A percentile compares a stretch with the other conserved stretches of the same genome.
These are phyloP conservation scores for Lasiodiplodia theobromae DNA, from an alignment of 2,329 filamentous ascomycete genomes.

Conservation along the genomic window DNA sequence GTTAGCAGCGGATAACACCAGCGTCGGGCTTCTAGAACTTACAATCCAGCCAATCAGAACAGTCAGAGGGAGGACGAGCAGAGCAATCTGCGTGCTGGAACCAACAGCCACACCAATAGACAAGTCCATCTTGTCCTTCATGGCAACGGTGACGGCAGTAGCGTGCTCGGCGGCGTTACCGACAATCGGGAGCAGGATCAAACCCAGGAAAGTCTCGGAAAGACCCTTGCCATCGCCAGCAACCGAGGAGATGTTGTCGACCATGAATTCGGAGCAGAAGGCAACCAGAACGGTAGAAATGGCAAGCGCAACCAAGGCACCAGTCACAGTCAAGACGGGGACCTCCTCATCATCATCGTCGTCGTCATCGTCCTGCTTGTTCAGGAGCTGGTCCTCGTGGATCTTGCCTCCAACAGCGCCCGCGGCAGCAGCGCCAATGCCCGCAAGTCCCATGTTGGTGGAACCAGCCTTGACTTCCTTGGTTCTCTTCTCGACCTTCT, in stretches of 20 bases:
- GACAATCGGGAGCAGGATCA: slow-evolving; percentile 70
- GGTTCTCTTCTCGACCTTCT: slow-evolving; percentile 72
- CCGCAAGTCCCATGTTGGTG: slow-evolving; percentile 57
- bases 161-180: slow-evolving; percentile 72
- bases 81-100: slow-evolving; percentile 69
- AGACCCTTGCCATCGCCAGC: slow-evolving; percentile 55
- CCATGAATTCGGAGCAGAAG: slow-evolving; percentile 74
- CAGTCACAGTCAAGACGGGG: slow-evolving; percentile 74
- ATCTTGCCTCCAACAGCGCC: slow-evolving; percentile 58
- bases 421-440: slow-evolving; percentile 60
- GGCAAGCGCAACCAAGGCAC: slow-evolving; percentile 74
- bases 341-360: slow-evolving; percentile 75
- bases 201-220: slow-evolving; percentile 67
- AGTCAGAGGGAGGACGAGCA: slow-evolving; percentile 67
- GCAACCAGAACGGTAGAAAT: slow-evolving; percentile 81
- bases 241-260: slow-evolving; percentile 64
- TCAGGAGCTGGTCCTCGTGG: slow-evolving; percentile 56
- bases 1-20: not conserved
- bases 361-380: slow-evolving; percentile 44
- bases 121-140: slow-evolving; percentile 74
- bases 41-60: slow-evolving; percentile 67
- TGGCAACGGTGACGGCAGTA: slow-evolving; percentile 66
- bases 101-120: slow-evolving; percentile 71
- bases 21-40: not conserved
- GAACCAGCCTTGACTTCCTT: slow-evolving; percentile 59